These are phyloP conservation scores for Jatropha curcas DNA, from an alignment of 345 rosid species.

Conservation along the genomic window DNA sequence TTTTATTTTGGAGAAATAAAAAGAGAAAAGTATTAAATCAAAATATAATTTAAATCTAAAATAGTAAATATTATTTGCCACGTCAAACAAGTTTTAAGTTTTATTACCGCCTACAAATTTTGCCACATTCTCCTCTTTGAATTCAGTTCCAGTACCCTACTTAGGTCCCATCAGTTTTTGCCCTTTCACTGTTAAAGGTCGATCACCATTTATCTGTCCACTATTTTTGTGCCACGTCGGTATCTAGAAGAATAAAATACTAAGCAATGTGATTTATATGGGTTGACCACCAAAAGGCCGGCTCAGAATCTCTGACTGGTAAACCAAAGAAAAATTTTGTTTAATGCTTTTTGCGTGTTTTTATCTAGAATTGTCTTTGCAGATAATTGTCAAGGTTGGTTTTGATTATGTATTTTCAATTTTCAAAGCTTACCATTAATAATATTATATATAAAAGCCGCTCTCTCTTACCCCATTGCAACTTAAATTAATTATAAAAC, in stretches of 20 bases:
- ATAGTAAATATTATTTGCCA: too few species aligned
- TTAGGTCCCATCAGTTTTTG: too few species aligned
- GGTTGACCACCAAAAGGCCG: background rate
- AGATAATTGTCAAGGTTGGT: too few species aligned
- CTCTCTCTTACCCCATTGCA: background rate
- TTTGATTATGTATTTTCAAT: constrained; percentile 6
- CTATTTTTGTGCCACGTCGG: background rate
- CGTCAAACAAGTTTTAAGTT: background rate
- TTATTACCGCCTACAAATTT: background rate
- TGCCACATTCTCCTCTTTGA: constrained; percentile 8
- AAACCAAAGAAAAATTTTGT: background rate
- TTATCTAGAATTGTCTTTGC: constrained; percentile 1
- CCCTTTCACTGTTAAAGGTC: background rate
- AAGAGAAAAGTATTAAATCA: too few species aligned
- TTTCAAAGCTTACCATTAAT: constrained; percentile 12
- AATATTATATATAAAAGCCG: background rate
- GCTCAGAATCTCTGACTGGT: background rate
- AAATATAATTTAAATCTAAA: too few species aligned
- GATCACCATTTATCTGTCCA: background rate
- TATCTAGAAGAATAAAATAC: background rate
- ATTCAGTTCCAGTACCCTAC: too few species aligned
- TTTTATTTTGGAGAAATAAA: too few species aligned
- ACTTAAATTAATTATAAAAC: background rate
- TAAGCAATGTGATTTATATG: constrained; percentile 11
- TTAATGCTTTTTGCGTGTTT: too few species aligned